These are phyloP conservation scores for Handroanthus guayacan DNA, from an alignment of 257 asterid genomes.

Conservation along the genomic window DNA sequence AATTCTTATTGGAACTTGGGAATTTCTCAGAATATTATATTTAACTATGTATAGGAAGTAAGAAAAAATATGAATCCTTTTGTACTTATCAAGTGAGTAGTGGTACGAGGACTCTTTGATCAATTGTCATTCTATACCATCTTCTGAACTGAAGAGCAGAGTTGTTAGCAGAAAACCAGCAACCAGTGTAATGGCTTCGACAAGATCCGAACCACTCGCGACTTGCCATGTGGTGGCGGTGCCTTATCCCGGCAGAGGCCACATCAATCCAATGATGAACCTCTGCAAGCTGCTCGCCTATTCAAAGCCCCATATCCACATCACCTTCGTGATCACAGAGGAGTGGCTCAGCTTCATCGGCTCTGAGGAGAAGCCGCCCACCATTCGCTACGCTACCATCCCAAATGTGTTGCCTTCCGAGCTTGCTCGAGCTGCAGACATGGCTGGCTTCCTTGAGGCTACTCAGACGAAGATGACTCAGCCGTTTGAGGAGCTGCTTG, in stretches of 20 bases:
- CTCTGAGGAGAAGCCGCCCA: constrained; percentile 41
- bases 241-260: constrained; percentile 40
- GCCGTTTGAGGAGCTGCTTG: constrained; percentile 48
- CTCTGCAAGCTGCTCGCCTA: constrained; percentile 29
- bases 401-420: constrained; percentile 61
- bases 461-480: constrained; percentile 41
- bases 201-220: background rate
- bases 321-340: constrained; percentile 33
- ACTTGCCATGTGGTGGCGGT: constrained; percentile 34
- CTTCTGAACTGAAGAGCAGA: background rate
- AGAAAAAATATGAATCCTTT: background rate
- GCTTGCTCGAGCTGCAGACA: constrained; percentile 43
- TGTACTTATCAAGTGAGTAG: too few relatives aligned
- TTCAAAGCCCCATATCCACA: background rate
- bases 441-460: constrained; percentile 26
- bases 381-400: constrained; percentile 41
- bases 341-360: constrained; percentile 49
- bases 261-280: constrained; percentile 41
- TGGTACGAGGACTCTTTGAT: background rate
- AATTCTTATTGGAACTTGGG: too few relatives aligned
- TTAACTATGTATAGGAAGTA: background rate
- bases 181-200: background rate
- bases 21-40: too few relatives aligned
- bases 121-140: background rate
- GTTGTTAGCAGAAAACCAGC: background rate